Evolutionary conservation across 2,329 filamentous ascomycete genomes (phyloP).

Genomic region (Neopestalotiopsis sp.): DNA sequence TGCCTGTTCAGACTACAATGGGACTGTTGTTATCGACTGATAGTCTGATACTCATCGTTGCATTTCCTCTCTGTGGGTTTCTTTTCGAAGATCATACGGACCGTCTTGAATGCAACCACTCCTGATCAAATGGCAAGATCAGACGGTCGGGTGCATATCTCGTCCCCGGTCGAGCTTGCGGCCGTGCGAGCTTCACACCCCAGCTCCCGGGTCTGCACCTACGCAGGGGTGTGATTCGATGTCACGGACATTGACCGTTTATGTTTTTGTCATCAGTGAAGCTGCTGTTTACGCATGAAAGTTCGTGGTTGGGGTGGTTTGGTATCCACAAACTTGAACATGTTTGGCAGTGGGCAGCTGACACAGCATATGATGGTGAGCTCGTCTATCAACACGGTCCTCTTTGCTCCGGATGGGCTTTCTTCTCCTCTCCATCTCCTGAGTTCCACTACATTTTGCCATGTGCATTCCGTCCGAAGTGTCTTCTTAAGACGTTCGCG

Average conservation of each 20-base stretch:
- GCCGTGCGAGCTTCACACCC: constrained; percentile 28
- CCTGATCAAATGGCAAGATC: constrained; percentile 31
- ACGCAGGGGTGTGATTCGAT: constrained; percentile 12
- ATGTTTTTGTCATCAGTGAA: constrained; percentile 11
- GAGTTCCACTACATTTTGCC: constrained; percentile 17
- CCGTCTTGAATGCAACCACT: constrained; percentile 20
- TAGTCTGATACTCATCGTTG: background rate
- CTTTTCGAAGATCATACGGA: constrained; percentile 36
- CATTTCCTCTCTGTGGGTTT: constrained; percentile 28
- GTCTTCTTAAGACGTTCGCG: constrained; percentile 26
- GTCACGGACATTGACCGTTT: background rate
- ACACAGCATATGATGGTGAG: background rate
- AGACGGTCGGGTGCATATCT: constrained; percentile 20
- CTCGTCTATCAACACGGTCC: background rate
- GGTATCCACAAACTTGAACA: constrained; percentile 13
- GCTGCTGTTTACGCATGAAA: constrained; percentile 17
- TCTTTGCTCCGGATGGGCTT: constrained; percentile 8
- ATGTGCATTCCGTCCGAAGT: constrained; percentile 22
- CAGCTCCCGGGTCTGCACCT: constrained; percentile 20
- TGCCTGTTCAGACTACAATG: background rate
- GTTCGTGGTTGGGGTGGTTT: constrained; percentile 17
- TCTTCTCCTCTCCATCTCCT: constrained; percentile 19
- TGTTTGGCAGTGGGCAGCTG: constrained; percentile 19
- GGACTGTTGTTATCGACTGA: constrained; percentile 4
- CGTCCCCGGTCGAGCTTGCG: constrained; percentile 19